Evolutionary conservation across 495 filamentous ascomycete genomes (phyloP).

Genomic region (Astrothelium macrocarpum): DNA sequence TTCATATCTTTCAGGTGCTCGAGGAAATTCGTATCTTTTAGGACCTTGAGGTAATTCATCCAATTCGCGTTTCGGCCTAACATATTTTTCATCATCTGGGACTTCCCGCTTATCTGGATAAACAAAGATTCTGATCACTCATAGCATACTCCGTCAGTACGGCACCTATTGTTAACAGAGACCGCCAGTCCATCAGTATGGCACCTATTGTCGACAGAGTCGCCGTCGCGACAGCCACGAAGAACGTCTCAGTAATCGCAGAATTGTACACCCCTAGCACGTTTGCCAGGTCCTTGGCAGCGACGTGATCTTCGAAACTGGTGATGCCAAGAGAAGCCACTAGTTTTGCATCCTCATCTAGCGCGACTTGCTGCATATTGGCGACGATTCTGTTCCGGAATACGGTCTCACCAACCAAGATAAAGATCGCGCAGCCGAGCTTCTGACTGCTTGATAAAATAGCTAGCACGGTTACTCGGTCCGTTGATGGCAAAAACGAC

Average conservation of each 20-base stretch:
- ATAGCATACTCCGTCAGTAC: no score
- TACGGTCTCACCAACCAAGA: conserved; percentile 56
- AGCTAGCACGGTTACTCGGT: conserved; percentile 16
- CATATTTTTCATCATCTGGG: no score
- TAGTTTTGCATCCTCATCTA: conserved; percentile 38
- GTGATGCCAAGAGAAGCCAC: conserved; percentile 59
- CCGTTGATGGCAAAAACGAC: conserved; percentile 17
- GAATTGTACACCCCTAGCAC: conserved; percentile 64
- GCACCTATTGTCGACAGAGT: conserved; percentile 51
- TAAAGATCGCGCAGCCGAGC: conserved; percentile 58
- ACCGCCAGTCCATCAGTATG: conserved; percentile 58
- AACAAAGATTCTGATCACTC: no score
- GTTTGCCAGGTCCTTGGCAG: conserved; percentile 35
- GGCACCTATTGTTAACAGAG: no score
- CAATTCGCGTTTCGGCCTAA: no score
- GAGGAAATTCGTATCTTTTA: no score
- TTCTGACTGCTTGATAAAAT: conserved; percentile 56
- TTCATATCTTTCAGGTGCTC: no score
- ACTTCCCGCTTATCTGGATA: no score
- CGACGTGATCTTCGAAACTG: conserved; percentile 37
- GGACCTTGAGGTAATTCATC: no score
- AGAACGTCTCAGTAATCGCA: conserved; percentile 57
- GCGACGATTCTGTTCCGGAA: conserved; percentile 58
- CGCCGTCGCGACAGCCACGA: conserved; percentile 56
- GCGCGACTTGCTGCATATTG: conserved; percentile 41